phyloP scores from a whole-genome alignment of 1,284 basidiomycete species.

The Apiotrichum porosum region DNA sequence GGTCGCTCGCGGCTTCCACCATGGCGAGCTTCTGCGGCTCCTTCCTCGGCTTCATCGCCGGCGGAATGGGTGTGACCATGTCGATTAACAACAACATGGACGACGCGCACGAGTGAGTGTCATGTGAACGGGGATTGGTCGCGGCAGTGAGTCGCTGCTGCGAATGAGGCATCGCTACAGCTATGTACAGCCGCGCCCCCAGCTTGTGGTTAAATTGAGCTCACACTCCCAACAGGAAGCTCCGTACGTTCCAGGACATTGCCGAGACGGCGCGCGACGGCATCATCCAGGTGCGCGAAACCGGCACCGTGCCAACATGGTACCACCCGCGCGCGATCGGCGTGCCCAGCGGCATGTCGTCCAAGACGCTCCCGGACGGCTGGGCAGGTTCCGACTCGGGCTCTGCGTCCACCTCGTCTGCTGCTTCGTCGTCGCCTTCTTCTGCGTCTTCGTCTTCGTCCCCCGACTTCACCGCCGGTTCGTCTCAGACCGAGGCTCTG shows the following conservation, averaged over 20 bases:
- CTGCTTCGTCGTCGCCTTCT: background rate
- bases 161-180: no score
- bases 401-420: conserved; percentile 2
- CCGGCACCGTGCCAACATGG: background rate
- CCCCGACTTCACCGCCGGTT: background rate
- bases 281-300: background rate
- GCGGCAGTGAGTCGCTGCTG: background rate
- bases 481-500: conserved; percentile 3
- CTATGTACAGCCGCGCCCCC: background rate
- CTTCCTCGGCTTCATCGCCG: conserved; percentile 35
- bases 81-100: conserved; percentile 34
- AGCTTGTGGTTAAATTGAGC: background rate
- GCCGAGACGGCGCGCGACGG: background rate
- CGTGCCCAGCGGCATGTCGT: no score
- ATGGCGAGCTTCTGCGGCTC: conserved; percentile 20
- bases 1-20: background rate
- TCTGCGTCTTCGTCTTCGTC: background rate
- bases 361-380: no score
- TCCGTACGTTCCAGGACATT: background rate
- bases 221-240: conserved; percentile 25
- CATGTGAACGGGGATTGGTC: background rate
- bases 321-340: no score
- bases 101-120: conserved; percentile 29
- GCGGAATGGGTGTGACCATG: conserved; percentile 27
- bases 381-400: no score